Percentiles rank a stretch among this genome's conserved stretches.
phyloP scores from a whole-genome alignment of 306 rosid species.

The Rubus idaeus region DNA sequence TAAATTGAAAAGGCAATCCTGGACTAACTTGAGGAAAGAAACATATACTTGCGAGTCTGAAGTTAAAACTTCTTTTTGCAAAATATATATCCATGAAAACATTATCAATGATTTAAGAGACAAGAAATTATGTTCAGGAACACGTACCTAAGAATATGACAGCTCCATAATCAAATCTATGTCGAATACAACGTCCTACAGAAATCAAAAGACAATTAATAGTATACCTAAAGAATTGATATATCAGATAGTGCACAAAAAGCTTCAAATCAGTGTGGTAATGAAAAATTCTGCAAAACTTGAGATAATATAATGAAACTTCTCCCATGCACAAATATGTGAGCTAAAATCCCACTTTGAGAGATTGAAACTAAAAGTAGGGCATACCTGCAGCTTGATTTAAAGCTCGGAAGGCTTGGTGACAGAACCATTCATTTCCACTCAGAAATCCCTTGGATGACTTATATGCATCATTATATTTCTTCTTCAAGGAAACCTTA shows the following conservation, averaged over 20 bases:
- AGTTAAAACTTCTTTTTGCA: neutral
- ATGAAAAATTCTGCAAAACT: neutral
- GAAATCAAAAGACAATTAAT: conserved; percentile 25
- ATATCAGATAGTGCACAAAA: conserved; percentile 6
- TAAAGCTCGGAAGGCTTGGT: conserved; percentile 93
- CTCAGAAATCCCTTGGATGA: conserved; percentile 68
- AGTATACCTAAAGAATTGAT: conserved; percentile 2
- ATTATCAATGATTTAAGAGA: neutral
- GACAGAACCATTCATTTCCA: conserved; percentile 93
- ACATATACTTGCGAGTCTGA: neutral
- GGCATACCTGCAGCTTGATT: conserved; percentile 94
- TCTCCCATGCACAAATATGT: neutral
- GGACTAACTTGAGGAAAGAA: neutral
- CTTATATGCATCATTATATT: conserved; percentile 76
- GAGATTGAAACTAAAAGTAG: conserved; percentile 13
- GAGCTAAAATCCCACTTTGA: neutral
- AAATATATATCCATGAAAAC: neutral
- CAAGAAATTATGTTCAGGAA: conserved; percentile 15
- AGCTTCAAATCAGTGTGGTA: neutral
- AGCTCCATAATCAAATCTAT: conserved; percentile 89
- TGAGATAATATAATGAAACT: neutral
- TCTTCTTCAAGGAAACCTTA: conserved; percentile 74
- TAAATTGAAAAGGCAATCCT: neutral
- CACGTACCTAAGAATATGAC: conserved; percentile 74
- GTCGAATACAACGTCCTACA: conserved; percentile 92